Base-by-base conservation (phyloP, 306 rosid genomes). In the Vigna angularis region DNA sequence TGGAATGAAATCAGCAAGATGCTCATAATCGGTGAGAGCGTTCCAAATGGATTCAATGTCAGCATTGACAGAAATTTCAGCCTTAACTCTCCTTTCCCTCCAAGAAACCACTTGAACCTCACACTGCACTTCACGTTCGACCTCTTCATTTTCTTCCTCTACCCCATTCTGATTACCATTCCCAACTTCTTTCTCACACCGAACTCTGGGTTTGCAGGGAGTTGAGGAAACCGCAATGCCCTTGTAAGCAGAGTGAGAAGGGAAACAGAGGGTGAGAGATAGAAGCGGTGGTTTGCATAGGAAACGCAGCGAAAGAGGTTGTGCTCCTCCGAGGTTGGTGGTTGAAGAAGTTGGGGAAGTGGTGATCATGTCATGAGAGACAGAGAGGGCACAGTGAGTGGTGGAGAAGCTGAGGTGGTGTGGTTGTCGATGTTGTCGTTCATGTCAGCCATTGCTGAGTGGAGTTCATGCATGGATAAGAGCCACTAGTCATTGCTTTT, bases 11-110 rank as follows among this genome's bases (percentile, higher is more conserved):
- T 94, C 95, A 26, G 97, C 97, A 1, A 94, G 92, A 24, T 87
- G 92, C 72, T 94, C 98, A 67, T 94, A 94, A 86, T 94, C 98
- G 0, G 97, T 92, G 40, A 94, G 92, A 76, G 97, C 92, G 16
- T 88, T 88, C 97, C 98, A 94, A 73, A 90, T 86, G 3, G 95
- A 89, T 24, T 86, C 82, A 18, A 89, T 82, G 44, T 87, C 92
- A 32, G 98, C 90, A 79, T 90, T 72, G 71, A 94, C 85, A 0
- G 68, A 70, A 14, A 86, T 88, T 13, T 86, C 80, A 1, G 95
- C 97, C 45, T 84, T 91, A 56, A 94, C 85, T 65, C 92, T 82
- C 7, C 98, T 85, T 79, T 92, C 98, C 75, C 97, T 81, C 98
- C 98, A 91, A 15, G 98, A 95, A 10, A 95, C 79, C 48, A 91